Percentiles rank a stretch among this genome's conserved stretches.
These are phyloP conservation scores for Aspergillus affinis DNA, from an alignment of 495 filamentous ascomycete species.

Conservation along the genomic window DNA sequence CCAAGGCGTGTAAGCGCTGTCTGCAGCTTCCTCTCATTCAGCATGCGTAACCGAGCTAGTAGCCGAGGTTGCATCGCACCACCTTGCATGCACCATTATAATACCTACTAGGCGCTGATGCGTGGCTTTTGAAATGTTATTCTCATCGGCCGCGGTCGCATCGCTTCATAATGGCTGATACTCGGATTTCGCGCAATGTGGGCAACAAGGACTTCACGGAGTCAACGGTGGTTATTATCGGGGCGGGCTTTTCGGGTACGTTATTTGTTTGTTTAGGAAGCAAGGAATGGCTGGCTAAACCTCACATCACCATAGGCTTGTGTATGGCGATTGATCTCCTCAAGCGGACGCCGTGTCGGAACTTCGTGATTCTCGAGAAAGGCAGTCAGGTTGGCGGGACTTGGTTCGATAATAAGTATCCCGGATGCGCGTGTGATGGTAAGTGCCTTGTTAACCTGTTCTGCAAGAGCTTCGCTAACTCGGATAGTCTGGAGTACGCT, in stretches of 20 bases:
- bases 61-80: too few species aligned
- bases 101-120: too few species aligned
- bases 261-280: not conserved
- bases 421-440: conserved; percentile 55
- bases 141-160: not conserved
- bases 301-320: conserved; percentile 35
- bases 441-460: conserved; percentile 2
- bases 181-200: conserved; percentile 4
- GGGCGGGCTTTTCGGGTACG: conserved; percentile 49
- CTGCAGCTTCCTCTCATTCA: too few species aligned
- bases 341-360: conserved; percentile 49
- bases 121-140: not conserved
- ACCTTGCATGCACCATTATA: too few species aligned
- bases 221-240: conserved; percentile 55
- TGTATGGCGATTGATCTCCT: conserved; percentile 60
- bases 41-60: too few species aligned
- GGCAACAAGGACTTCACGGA: conserved; percentile 36
- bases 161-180: not conserved
- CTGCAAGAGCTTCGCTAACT: conserved; percentile 2
- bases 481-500: conserved; percentile 43
- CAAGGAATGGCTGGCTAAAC: not conserved
- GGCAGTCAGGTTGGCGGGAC: conserved; percentile 54
- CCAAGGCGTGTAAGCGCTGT: too few species aligned
- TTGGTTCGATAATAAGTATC: conserved; percentile 56
- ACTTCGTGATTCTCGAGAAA: conserved; percentile 58